phyloP scores from a whole-genome alignment of 352 stramenopile genomes.

The Detonula confervacea region DNA sequence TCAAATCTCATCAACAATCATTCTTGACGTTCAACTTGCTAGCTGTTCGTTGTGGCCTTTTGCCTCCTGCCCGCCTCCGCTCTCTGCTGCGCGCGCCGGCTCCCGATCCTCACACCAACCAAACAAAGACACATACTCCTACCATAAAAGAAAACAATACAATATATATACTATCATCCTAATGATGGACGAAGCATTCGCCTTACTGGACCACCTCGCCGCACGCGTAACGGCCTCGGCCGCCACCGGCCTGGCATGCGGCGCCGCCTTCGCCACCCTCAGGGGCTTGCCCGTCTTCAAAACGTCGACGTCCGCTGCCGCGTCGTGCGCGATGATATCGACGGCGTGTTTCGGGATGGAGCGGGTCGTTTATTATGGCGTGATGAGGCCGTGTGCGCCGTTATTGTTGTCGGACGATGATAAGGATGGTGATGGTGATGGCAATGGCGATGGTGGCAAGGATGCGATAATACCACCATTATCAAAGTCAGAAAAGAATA shows the following conservation, averaged over 20 bases:
- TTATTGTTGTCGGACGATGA: slow-evolving; percentile 5
- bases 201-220: slow-evolving; percentile 52
- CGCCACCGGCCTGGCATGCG: slow-evolving; percentile 44
- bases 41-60: too few species aligned
- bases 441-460: slow-evolving; percentile 21
- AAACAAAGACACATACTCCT: too few species aligned
- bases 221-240: slow-evolving; percentile 48
- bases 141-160: too few species aligned
- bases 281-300: slow-evolving; percentile 54
- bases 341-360: slow-evolving; percentile 64
- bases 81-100: too few species aligned
- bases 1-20: too few species aligned
- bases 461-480: not conserved
- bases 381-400: slow-evolving; percentile 22
- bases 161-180: too few species aligned
- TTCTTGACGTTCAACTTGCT: too few species aligned
- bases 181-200: slow-evolving; percentile 33
- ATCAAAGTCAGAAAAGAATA: slow-evolving; percentile 8
- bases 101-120: too few species aligned
- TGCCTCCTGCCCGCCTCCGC: too few species aligned
- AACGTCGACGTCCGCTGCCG: slow-evolving; percentile 47
- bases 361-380: slow-evolving; percentile 50
- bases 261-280: slow-evolving; percentile 44
- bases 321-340: slow-evolving; percentile 61
- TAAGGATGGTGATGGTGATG: slow-evolving; percentile 10